These are phyloP conservation scores for peach (Prunus persica) DNA, from an alignment of 306 rosid species.

Conservation along the genomic window DNA sequence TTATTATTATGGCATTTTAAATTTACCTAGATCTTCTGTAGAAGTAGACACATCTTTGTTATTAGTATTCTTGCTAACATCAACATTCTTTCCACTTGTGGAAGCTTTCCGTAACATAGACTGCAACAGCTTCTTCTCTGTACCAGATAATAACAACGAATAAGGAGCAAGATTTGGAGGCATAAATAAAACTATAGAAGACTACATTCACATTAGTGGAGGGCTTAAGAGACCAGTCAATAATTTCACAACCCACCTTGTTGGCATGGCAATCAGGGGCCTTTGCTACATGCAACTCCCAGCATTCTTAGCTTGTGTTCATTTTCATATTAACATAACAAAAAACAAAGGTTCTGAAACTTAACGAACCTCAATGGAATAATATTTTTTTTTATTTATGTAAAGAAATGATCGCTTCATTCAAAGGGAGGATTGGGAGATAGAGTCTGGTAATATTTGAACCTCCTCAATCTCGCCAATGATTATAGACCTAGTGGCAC, in stretches of 20 bases:
- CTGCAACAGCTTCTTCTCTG: constrained; percentile 87
- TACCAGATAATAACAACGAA: constrained; percentile 27
- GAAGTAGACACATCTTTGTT: constrained; percentile 74
- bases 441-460: background rate
- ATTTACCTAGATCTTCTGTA: constrained; percentile 85
- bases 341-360: background rate
- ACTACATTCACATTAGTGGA: background rate
- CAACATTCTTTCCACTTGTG: constrained; percentile 46
- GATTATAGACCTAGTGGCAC: background rate
- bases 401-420: background rate
- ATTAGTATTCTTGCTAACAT: constrained; percentile 33
- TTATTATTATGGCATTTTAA: background rate
- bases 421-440: background rate
- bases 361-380: background rate
- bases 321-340: background rate
- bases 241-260: background rate
- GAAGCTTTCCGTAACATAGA: constrained; percentile 84
- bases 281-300: background rate
- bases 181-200: background rate
- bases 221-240: background rate
- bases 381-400: too few species aligned
- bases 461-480: background rate
- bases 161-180: background rate
- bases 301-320: background rate
- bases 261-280: background rate